Evolutionary conservation across 805 yeast genomes (phyloP).

Genomic region (Pichia rugopelliculosa): DNA sequence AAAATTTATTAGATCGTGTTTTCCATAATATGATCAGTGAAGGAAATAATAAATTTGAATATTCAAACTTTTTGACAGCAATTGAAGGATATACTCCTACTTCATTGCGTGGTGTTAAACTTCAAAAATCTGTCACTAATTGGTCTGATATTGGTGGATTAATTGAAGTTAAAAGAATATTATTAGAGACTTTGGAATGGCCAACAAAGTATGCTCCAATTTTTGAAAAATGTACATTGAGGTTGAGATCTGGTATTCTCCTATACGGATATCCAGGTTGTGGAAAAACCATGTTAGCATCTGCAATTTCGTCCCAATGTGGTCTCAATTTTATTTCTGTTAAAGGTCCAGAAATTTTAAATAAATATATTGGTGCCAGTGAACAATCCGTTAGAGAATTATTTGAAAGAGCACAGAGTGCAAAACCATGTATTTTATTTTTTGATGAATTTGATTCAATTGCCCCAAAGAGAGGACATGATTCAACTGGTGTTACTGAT

Average conservation of each 20-base stretch:
- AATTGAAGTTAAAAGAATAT: conserved; percentile 60
- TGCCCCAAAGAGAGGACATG: conserved; percentile 97
- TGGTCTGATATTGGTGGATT: conserved; percentile 94
- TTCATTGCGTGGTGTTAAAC: conserved; percentile 75
- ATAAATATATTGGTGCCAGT: conserved; percentile 94
- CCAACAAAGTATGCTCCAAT: conserved; percentile 95
- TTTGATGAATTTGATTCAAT: conserved; percentile 96
- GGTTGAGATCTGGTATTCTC: conserved; percentile 83
- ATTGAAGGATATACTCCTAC: conserved; percentile 71
- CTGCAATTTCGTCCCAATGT: conserved; percentile 90
- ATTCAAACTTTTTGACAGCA: conserved; percentile 45
- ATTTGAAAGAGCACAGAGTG: conserved; percentile 90
- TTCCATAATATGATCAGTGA: conserved; percentile 40
- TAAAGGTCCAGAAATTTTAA: conserved; percentile 92
- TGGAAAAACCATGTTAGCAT: conserved; percentile 88
- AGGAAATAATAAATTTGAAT: conserved; percentile 9
- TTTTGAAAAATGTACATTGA: conserved; percentile 78
- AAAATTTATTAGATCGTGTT: conserved; percentile 62
- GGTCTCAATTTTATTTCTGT: conserved; percentile 89
- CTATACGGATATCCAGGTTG: conserved; percentile 97
- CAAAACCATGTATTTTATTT: conserved; percentile 86
- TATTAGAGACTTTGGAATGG: conserved; percentile 92
- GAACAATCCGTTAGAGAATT: conserved; percentile 91
- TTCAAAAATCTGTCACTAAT: conserved; percentile 64
- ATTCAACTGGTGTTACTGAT: conserved; percentile 95